Conservation (phyloP, 164 flowering plant genomes). For the Tetrastigma voinierianum region DNA sequence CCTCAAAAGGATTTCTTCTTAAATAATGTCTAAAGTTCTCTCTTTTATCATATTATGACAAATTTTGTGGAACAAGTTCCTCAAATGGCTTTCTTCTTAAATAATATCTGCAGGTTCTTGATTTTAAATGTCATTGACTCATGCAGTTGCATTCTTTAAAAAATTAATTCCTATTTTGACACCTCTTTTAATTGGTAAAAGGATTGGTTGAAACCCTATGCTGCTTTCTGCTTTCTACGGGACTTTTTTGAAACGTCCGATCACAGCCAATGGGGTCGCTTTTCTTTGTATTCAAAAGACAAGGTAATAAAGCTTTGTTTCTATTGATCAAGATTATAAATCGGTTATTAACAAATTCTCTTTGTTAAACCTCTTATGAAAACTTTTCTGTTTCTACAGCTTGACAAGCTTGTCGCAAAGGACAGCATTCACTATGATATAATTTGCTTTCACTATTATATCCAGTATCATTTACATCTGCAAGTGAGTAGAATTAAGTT, state of each 20-base stretch:
- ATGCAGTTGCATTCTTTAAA: too few species aligned
- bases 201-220: constrained; percentile 99
- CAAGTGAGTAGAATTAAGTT: constrained; percentile 50
- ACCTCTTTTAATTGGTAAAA: constrained; percentile 22
- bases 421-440: constrained; percentile 75
- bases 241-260: constrained; percentile 98
- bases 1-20: background rate
- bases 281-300: constrained; percentile 61
- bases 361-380: constrained; percentile 6
- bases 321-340: background rate
- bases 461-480: constrained; percentile 80
- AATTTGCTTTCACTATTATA: constrained; percentile 80
- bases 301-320: constrained; percentile 47
- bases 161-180: constrained; percentile 1
- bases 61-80: too few species aligned
- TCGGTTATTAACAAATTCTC: background rate
- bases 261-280: constrained; percentile 96
- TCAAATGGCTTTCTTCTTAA: background rate
- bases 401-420: constrained; percentile 80
- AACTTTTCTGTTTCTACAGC: constrained; percentile 46
- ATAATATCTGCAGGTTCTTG: background rate
- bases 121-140: background rate
- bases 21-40: too few species aligned
- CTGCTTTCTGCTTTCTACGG: constrained; percentile 90
- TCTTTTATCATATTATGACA: too few species aligned